Conservation (phyloP, 139 green algal species). For the Coelastrella sp. region DNA sequence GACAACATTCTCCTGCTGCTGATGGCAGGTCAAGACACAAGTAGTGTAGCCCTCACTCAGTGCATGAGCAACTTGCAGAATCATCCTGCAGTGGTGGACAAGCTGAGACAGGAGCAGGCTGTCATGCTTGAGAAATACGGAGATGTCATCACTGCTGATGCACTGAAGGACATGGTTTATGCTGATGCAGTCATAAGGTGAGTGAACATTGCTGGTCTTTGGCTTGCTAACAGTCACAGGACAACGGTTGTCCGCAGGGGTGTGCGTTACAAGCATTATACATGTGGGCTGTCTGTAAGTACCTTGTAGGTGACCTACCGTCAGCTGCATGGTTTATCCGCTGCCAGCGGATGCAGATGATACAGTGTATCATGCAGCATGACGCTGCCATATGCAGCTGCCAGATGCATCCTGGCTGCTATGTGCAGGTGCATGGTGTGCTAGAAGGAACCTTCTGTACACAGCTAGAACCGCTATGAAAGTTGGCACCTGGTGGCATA, state of each 20-base stretch:
- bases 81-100: conserved; percentile 2
- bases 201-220: too few relatives aligned
- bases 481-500: too few relatives aligned
- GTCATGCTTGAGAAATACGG: conserved; percentile 14
- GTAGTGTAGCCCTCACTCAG: conserved; percentile 28
- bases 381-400: neutral
- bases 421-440: neutral
- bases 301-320: too few relatives aligned
- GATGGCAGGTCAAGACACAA: conserved; percentile 44
- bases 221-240: too few relatives aligned
- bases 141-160: neutral
- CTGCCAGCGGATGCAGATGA: too few relatives aligned
- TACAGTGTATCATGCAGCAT: too few relatives aligned
- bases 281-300: too few relatives aligned
- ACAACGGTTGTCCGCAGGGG: too few relatives aligned
- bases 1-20: conserved; percentile 45
- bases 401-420: too few relatives aligned
- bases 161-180: conserved; percentile 35
- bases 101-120: conserved; percentile 37
- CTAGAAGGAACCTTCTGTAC: neutral
- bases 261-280: too few relatives aligned
- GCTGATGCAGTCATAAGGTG: conserved; percentile 48
- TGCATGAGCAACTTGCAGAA: conserved; percentile 26
- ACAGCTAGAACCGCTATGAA: too few relatives aligned
- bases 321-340: too few relatives aligned